Percentiles rank a stretch among this genome's conserved stretches.
phyloP scores from a whole-genome alignment of 2,329 filamentous ascomycete species.

The Clathrospora elynae region DNA sequence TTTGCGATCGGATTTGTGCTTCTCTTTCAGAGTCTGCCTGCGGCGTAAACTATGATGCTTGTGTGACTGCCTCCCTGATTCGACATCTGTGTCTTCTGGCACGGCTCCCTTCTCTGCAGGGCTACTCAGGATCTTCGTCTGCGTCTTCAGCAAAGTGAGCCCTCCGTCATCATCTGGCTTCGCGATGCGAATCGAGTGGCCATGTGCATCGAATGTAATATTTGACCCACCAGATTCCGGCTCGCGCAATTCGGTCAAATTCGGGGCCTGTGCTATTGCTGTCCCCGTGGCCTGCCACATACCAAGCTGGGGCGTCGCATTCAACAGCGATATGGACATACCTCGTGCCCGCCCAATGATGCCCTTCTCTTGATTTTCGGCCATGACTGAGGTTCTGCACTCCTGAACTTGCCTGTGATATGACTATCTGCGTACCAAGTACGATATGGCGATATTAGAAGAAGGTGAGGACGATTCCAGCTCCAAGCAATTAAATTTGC shows the following conservation, averaged over 20 bases:
- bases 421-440: no score
- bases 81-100: no score
- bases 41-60: slow-evolving; percentile 7
- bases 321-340: slow-evolving; percentile 40
- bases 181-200: slow-evolving; percentile 21
- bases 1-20: slow-evolving; percentile 23
- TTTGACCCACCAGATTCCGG: slow-evolving; percentile 21
- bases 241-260: slow-evolving; percentile 46
- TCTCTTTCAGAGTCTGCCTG: slow-evolving; percentile 35
- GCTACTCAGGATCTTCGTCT: slow-evolving; percentile 17
- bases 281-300: slow-evolving; percentile 52
- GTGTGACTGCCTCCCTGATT: slow-evolving; percentile 1
- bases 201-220: slow-evolving; percentile 27
- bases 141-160: slow-evolving; percentile 9
- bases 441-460: no score
- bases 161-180: slow-evolving; percentile 18
- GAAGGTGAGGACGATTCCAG: no score
- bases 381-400: slow-evolving; percentile 7
- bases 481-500: no score
- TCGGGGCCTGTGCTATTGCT: slow-evolving; percentile 49
- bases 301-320: slow-evolving; percentile 45
- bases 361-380: slow-evolving; percentile 12
- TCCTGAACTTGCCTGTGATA: no score
- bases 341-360: slow-evolving; percentile 28
- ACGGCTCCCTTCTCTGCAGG: no score